These are phyloP conservation scores for Metarhizium robertsii DNA, from an alignment of 2,329 filamentous ascomycete species.

Conservation along the genomic window DNA sequence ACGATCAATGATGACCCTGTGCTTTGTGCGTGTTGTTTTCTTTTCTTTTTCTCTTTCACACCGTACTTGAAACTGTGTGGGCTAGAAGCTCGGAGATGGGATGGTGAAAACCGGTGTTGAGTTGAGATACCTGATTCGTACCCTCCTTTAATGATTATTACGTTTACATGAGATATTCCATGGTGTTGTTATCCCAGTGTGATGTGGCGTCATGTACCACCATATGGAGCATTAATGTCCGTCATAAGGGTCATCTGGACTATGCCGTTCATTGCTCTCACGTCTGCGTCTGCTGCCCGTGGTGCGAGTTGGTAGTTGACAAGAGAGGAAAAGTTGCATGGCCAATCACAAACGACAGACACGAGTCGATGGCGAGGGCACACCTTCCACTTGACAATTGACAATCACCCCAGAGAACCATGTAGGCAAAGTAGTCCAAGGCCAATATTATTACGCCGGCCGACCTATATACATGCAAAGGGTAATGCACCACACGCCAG, in stretches of 20 bases:
- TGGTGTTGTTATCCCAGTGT: background rate
- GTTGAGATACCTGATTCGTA: background rate
- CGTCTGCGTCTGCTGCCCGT: too few relatives aligned
- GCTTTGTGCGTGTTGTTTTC: background rate
- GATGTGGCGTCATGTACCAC: too few relatives aligned
- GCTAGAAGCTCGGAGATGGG: background rate
- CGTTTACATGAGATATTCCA: background rate
- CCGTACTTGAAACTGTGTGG: background rate
- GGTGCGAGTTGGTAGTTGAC: too few relatives aligned
- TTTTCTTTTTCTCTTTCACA: background rate
- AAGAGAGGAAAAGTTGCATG: too few relatives aligned
- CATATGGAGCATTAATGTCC: background rate
- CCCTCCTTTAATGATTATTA: background rate
- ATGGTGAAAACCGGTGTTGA: background rate
- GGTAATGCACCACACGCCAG: background rate
- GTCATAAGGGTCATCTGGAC: too few relatives aligned
- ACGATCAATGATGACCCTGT: conserved; percentile 5
- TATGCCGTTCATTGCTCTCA: too few relatives aligned
- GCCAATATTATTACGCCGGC: background rate
- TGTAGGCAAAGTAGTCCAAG: background rate
- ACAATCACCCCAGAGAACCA: too few relatives aligned
- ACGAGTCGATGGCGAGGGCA: too few relatives aligned
- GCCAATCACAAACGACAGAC: too few relatives aligned
- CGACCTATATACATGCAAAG: background rate
- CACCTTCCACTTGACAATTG: too few relatives aligned